Percentiles rank a stretch among this genome's conserved stretches.
Evolutionary conservation across 2,329 filamentous ascomycete genomes (phyloP).

Genomic region (Juglanconis sp.): DNA sequence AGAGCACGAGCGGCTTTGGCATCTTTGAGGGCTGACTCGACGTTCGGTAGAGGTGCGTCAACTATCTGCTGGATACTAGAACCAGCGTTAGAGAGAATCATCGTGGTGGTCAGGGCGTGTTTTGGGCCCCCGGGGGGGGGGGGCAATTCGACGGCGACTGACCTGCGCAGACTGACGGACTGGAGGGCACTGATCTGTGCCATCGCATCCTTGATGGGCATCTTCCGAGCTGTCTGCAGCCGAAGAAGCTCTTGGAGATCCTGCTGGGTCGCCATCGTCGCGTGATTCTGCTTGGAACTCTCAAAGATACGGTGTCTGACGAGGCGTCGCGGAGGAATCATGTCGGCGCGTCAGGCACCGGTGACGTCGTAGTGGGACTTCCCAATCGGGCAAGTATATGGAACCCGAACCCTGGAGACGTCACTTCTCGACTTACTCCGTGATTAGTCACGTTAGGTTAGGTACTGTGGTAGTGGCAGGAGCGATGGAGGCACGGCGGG

Average conservation of each 20-base stretch:
- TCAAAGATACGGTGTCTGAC: too few species aligned
- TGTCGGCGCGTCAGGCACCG: too few species aligned
- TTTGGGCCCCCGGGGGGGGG: constrained; percentile 17
- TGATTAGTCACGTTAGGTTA: too few species aligned
- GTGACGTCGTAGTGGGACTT: too few species aligned
- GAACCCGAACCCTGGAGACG: too few species aligned
- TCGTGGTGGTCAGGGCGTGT: background rate
- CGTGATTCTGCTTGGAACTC: background rate
- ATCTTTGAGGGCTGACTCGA: constrained; percentile 47
- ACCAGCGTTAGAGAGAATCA: background rate
- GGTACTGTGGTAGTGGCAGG: too few species aligned
- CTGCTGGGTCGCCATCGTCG: constrained; percentile 50
- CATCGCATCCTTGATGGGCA: constrained; percentile 59
- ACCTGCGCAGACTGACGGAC: constrained; percentile 54
- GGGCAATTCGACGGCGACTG: constrained; percentile 25
- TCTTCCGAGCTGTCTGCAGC: constrained; percentile 56
- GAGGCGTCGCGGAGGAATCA: too few species aligned
- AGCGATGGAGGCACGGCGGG: too few species aligned
- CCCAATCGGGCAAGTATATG: too few species aligned
- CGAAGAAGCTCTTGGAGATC: constrained; percentile 61
- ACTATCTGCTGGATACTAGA: constrained; percentile 54
- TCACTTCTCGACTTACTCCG: too few species aligned
- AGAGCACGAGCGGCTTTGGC: constrained; percentile 48
- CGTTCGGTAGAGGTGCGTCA: constrained; percentile 40
- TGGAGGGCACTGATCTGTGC: constrained; percentile 57